A percentile compares a stretch with the other conserved stretches of the same genome.
phyloP scores from a whole-genome alignment of 2,329 filamentous ascomycete species.

The Neonectria sp. region DNA sequence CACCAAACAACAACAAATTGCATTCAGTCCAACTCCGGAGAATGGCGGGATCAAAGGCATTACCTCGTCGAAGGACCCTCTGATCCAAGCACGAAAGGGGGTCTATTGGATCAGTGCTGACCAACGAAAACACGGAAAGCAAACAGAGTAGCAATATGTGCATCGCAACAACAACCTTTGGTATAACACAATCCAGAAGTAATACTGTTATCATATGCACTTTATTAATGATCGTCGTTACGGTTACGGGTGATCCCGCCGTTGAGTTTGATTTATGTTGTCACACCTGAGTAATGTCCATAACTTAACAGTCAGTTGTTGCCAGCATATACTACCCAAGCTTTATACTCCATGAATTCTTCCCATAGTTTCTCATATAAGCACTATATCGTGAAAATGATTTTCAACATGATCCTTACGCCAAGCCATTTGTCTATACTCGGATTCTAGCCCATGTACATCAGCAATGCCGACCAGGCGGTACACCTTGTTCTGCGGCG shows the following conservation, averaged over 20 bases:
- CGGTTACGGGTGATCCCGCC: too few species aligned
- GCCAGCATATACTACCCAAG: too few species aligned
- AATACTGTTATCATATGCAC: background rate
- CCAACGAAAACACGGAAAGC: conserved; percentile 23
- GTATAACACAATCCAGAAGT: background rate
- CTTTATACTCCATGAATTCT: background rate
- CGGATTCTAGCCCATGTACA: background rate
- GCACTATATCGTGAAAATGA: background rate
- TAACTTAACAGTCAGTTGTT: too few species aligned
- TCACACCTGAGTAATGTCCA: too few species aligned
- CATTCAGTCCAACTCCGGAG: conserved; percentile 23
- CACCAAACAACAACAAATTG: conserved; percentile 22
- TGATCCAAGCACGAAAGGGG: conserved; percentile 23
- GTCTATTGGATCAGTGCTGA: conserved; percentile 33
- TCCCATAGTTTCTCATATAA: background rate
- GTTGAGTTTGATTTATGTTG: background rate
- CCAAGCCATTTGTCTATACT: background rate
- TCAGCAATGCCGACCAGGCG: background rate
- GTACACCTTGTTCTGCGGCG: background rate
- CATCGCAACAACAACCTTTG: background rate
- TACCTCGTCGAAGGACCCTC: conserved; percentile 17
- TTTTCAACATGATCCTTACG: background rate
- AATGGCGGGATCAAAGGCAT: conserved; percentile 27
- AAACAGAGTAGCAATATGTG: conserved; percentile 8
- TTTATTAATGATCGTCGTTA: background rate